These are phyloP conservation scores for Thinopyrum elongatum DNA, from an alignment of 176 grass and related monocot genomes.

Conservation along the genomic window DNA sequence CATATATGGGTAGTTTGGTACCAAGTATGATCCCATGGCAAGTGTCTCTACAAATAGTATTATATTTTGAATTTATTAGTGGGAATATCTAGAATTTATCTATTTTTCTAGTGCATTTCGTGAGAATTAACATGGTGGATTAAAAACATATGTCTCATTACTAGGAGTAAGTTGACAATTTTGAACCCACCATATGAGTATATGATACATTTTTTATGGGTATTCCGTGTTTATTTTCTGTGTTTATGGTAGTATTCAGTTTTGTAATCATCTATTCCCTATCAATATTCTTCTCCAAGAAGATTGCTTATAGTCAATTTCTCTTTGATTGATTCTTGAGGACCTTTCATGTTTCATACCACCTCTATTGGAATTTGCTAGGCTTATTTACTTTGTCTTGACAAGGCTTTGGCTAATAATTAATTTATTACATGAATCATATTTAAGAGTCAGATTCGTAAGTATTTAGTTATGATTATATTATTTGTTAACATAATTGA, in stretches of 20 bases:
- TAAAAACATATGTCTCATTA: neutral
- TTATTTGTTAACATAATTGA: neutral
- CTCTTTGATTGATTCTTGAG: neutral
- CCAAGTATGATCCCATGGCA: neutral
- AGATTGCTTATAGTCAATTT: neutral
- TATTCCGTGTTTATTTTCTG: no score
- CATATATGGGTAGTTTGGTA: neutral
- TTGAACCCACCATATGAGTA: neutral
- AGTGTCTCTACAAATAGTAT: no score
- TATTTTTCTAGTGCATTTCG: neutral
- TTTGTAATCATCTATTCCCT: no score
- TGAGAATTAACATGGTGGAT: neutral
- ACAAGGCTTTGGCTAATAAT: no score
- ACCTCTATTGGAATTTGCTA: no score
- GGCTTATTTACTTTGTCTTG: no score
- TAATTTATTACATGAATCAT: neutral
- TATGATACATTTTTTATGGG: neutral
- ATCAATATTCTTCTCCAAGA: neutral
- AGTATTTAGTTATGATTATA: neutral
- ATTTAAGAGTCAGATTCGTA: neutral
- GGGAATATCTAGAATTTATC: neutral
- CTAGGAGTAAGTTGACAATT: neutral
- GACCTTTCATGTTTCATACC: no score
- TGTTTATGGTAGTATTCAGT: no score
- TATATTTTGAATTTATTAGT: neutral